These are phyloP conservation scores for Panicum miliaceum DNA, from an alignment of 176 grass and related monocot genomes.

Conservation along the genomic window DNA sequence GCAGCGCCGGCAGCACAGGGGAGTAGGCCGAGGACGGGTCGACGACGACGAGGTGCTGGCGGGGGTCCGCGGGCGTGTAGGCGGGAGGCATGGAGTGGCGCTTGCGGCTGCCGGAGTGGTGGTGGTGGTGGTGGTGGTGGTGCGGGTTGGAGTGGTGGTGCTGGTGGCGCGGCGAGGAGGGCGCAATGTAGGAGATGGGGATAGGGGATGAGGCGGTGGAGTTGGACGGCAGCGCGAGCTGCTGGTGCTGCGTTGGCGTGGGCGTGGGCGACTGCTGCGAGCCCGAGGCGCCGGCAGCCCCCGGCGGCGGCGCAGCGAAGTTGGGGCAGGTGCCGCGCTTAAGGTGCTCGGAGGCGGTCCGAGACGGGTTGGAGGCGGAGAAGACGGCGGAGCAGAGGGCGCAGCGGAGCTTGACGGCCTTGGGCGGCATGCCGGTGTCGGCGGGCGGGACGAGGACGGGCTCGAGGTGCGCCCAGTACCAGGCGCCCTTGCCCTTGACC, in stretches of 20 bases:
- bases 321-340: constrained; percentile 85
- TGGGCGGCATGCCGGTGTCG: constrained; percentile 66
- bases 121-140: constrained; percentile 9
- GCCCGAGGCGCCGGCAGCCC: constrained; percentile 29
- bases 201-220: constrained; percentile 59
- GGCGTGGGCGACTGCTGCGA: constrained; percentile 39
- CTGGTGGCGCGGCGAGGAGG: constrained; percentile 47
- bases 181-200: constrained; percentile 70
- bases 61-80: constrained; percentile 36
- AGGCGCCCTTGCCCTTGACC: constrained; percentile 82
- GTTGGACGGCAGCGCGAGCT: constrained; percentile 48
- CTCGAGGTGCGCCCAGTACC: constrained; percentile 84
- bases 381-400: constrained; percentile 74
- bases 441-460: constrained; percentile 59
- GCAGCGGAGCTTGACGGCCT: constrained; percentile 77
- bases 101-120: constrained; percentile 52
- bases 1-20: constrained; percentile 28
- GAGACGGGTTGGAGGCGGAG: constrained; percentile 75
- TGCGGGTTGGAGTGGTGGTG: constrained; percentile 47
- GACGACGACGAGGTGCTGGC: constrained; percentile 53
- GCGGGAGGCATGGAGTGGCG: constrained; percentile 50
- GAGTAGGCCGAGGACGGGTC: constrained; percentile 60
- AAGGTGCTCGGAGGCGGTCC: constrained; percentile 82
- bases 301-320: constrained; percentile 54
- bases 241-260: constrained; percentile 27